Conservation (phyloP, 345 rosid species). For the Linum lewisii region DNA sequence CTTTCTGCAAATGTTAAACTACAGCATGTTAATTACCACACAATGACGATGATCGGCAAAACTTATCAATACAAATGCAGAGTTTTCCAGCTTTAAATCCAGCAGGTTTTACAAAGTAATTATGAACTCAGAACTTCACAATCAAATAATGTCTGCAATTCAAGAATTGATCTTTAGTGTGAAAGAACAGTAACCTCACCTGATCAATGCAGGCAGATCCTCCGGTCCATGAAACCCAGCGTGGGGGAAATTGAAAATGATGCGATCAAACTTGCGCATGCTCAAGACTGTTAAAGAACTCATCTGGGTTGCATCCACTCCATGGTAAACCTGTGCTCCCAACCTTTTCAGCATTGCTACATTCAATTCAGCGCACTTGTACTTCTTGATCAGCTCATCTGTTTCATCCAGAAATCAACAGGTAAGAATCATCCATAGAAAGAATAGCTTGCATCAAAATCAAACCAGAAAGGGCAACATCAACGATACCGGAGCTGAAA, state of each 20-base stretch:
- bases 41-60: too few species aligned
- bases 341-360: slow-evolving; percentile 22
- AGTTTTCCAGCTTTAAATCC: too few species aligned
- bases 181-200: too few species aligned
- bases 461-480: background rate
- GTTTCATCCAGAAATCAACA: background rate
- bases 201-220: background rate
- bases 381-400: slow-evolving; percentile 20
- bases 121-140: too few species aligned
- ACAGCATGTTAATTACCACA: too few species aligned
- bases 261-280: slow-evolving; percentile 28
- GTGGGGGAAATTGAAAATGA: slow-evolving; percentile 34
- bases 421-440: background rate
- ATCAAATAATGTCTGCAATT: too few species aligned
- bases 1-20: background rate
- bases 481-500: too few species aligned
- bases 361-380: slow-evolving; percentile 17
- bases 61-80: too few species aligned
- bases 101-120: too few species aligned
- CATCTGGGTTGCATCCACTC: slow-evolving; percentile 33
- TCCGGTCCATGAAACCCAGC: slow-evolving; percentile 28
- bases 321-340: slow-evolving; percentile 24
- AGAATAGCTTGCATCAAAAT: background rate
- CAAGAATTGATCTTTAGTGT: too few species aligned
- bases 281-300: slow-evolving; percentile 21